Base-by-base conservation (phyloP, 768 basidiomycete species). In the Strobilomyces echinocephalus region DNA sequence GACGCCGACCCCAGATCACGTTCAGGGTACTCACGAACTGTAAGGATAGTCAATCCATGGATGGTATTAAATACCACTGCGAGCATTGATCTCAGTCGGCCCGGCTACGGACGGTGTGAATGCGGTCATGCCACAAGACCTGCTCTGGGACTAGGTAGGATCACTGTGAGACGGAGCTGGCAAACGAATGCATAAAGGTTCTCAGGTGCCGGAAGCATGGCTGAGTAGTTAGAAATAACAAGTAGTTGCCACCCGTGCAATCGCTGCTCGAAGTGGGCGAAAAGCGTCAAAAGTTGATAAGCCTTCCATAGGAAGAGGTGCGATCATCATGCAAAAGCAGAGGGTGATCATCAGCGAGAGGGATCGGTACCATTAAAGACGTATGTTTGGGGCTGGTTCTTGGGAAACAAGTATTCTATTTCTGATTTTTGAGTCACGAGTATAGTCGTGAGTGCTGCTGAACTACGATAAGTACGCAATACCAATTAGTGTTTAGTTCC, bases 61-160 rank as follows among this genome's bases (percentile, higher is more conserved):
- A 36, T 1, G 38, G 31, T 15, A 40, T 58, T 67, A 62, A 56
- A 67, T 69, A 67, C 52, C 20, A 21, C 26, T 34, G 16, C 30
- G 12, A 12, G 14, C 28, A 31, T 39, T 15, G 36, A 16, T 28
- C 40, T 39, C 31, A 12, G 50, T 43, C 16, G 21, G 45, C 24
- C n/a, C 34, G 35, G 43, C 48, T 49, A 61, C 33, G 51, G 43
- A 46, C 53, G 24, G 35, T 35, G 48, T 31, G 56, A 50, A 44
- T 20, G 47, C 35, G 15, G 21, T 26, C n/a, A 15, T 24, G 24
- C 2, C 24, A 24, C 24, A 24, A 24, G 24, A 24, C 24, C 24
- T n/a, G n/a, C n/a, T n/a, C n/a, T n/a, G n/a, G n/a, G n/a, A n/a
- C n/a, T 24, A 24, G 24, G 46, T 26, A 24, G 28, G 34, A 55